A percentile compares a stretch with the other conserved stretches of the same genome.
Conservation (phyloP, 306 rosid genomes). For the Rosa persica region DNA sequence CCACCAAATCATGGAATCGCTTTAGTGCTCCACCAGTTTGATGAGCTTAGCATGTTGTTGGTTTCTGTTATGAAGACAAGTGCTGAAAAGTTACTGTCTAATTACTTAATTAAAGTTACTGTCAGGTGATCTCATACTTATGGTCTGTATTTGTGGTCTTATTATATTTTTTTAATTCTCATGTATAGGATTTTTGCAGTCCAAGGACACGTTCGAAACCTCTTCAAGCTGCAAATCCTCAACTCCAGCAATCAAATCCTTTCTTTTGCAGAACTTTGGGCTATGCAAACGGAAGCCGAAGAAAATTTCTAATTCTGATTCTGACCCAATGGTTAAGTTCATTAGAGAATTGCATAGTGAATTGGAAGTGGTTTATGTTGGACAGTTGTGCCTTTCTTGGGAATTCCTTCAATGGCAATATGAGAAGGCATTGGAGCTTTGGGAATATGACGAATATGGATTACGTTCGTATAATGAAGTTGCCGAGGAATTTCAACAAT, state of each 20-base stretch:
- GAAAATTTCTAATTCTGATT: constrained; percentile 29
- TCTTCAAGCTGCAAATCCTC: constrained; percentile 45
- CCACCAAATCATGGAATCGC: not conserved
- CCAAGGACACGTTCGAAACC: constrained; percentile 73
- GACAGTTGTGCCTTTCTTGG: constrained; percentile 95
- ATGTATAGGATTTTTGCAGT: constrained; percentile 54
- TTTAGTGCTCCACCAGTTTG: constrained; percentile 12
- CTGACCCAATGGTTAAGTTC: constrained; percentile 54
- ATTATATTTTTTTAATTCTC: not conserved
- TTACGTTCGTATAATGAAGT: constrained; percentile 48
- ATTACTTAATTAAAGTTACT: constrained; percentile 10
- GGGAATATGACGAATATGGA: constrained; percentile 41
- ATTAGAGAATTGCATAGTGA: constrained; percentile 63
- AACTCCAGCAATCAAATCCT: constrained; percentile 38
- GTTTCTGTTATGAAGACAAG: constrained; percentile 25
- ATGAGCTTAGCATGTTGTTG: not conserved
- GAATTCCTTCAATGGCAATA: constrained; percentile 90
- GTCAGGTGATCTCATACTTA: not conserved
- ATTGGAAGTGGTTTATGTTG: constrained; percentile 85
- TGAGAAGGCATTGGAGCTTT: constrained; percentile 56
- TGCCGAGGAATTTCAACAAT: constrained; percentile 80
- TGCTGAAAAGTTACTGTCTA: constrained; percentile 25
- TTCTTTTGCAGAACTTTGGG: constrained; percentile 46
- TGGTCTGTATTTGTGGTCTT: not conserved
- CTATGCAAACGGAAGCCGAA: constrained; percentile 47